Percentiles rank a stretch among this genome's conserved stretches.
Evolutionary conservation across 768 basidiomycete genomes (phyloP).

Genomic region (Hericium erinaceus): DNA sequence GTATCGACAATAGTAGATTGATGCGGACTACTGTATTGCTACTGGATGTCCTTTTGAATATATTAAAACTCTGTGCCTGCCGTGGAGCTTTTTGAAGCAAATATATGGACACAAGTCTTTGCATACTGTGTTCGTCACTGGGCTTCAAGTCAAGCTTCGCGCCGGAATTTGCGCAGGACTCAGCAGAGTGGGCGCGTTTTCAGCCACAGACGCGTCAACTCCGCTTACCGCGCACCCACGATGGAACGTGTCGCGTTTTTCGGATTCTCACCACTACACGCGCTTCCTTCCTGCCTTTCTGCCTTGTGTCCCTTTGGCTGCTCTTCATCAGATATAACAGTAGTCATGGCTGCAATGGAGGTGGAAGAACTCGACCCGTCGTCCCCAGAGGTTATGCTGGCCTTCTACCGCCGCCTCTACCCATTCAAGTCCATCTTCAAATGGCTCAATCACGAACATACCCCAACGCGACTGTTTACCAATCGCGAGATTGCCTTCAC

Average conservation of each 20-base stretch:
- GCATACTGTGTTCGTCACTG: too few species aligned
- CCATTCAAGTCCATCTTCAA: constrained; percentile 90
- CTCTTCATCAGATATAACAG: background rate
- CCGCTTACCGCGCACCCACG: background rate
- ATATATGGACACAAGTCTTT: too few species aligned
- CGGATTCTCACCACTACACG: background rate
- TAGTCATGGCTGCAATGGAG: constrained; percentile 2
- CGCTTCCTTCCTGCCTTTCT: background rate
- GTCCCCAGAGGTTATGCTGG: constrained; percentile 57
- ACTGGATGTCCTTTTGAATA: too few species aligned
- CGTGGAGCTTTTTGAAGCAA: too few species aligned
- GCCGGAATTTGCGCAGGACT: too few species aligned
- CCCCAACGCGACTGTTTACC: constrained; percentile 72
- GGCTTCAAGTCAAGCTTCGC: too few species aligned
- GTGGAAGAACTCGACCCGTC: constrained; percentile 11
- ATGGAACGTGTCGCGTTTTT: background rate
- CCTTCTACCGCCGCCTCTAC: constrained; percentile 85
- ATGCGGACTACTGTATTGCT: too few species aligned
- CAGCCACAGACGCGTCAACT: background rate
- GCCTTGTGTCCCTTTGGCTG: background rate
- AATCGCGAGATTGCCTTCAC: constrained; percentile 97
- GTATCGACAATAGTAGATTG: too few species aligned
- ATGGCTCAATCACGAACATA: constrained; percentile 92
- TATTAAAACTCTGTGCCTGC: too few species aligned
- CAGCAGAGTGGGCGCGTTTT: too few species aligned